Evolutionary conservation across 306 rosid genomes (phyloP).

Genomic region (Citrullus amarus): DNA sequence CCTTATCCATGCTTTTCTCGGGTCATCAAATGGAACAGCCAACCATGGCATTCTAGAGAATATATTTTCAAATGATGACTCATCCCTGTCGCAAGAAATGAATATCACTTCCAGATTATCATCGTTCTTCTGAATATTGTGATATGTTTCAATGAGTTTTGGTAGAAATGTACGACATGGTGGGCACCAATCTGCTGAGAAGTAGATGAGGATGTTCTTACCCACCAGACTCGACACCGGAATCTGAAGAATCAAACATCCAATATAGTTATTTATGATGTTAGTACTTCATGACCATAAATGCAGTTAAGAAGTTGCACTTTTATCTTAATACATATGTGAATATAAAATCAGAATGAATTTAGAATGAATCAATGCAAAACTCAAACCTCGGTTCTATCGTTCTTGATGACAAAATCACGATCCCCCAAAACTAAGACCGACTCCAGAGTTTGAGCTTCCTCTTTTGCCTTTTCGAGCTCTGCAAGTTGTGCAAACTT

Average conservation of each 20-base stretch:
- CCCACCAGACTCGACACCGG: conserved; percentile 31
- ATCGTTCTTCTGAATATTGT: conserved; percentile 19
- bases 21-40: conserved; percentile 37
- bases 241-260: conserved; percentile 10
- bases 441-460: conserved; percentile 33
- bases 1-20: conserved; percentile 15
- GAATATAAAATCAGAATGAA: neutral
- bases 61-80: conserved; percentile 15
- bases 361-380: neutral
- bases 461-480: conserved; percentile 29
- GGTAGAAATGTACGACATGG: conserved; percentile 36
- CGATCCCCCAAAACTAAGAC: conserved; percentile 29
- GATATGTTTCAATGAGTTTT: conserved; percentile 21
- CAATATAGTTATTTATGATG: neutral
- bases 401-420: conserved; percentile 26
- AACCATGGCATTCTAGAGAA: conserved; percentile 36
- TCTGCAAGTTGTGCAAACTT: conserved; percentile 30
- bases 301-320: neutral
- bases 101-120: conserved; percentile 23
- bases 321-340: neutral
- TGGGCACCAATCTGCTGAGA: conserved; percentile 41
- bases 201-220: conserved; percentile 27
- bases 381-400: conserved; percentile 27
- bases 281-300: neutral
- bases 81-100: conserved; percentile 33